These are phyloP conservation scores for Backusella luteola DNA, from an alignment of 192 early-diverging fungal species.

Conservation along the genomic window DNA sequence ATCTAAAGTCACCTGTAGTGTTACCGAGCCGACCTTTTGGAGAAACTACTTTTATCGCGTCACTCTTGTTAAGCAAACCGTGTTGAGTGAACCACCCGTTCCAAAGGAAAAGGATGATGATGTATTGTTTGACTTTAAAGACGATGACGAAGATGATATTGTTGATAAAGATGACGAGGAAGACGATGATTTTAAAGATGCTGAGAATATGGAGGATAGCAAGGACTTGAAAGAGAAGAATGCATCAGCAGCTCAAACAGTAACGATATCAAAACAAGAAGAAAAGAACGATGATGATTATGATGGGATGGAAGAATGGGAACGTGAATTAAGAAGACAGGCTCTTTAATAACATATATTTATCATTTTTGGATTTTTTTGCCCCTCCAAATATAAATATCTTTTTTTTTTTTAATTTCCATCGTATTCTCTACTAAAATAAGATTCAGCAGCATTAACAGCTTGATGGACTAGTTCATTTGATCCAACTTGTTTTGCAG, in stretches of 20 bases:
- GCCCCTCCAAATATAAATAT: neutral
- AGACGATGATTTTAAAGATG: neutral
- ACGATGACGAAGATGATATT: neutral
- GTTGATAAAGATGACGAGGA: neutral
- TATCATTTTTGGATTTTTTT: too few species aligned
- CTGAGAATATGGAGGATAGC: neutral
- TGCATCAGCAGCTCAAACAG: neutral
- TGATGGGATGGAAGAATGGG: slow-evolving; percentile 41
- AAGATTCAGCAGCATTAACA: slow-evolving; percentile 5
- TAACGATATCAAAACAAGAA: neutral
- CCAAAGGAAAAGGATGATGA: slow-evolving; percentile 5
- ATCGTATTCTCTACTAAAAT: slow-evolving; percentile 27
- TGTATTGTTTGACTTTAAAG: slow-evolving; percentile 28
- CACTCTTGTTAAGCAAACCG: slow-evolving; percentile 50
- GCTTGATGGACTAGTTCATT: slow-evolving; percentile 5
- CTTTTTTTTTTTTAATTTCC: neutral
- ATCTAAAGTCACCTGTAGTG: slow-evolving; percentile 22
- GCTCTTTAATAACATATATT: slow-evolving; percentile 1
- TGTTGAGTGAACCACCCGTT: slow-evolving; percentile 24
- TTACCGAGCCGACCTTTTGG: slow-evolving; percentile 66
- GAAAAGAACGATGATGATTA: neutral
- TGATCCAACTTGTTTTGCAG: neutral
- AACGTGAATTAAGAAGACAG: slow-evolving; percentile 29
- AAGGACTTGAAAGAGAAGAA: neutral
- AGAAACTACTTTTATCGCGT: slow-evolving; percentile 71